phyloP scores from a whole-genome alignment of 1,284 basidiomycete genomes.

The Agroathelia rolfsii region DNA sequence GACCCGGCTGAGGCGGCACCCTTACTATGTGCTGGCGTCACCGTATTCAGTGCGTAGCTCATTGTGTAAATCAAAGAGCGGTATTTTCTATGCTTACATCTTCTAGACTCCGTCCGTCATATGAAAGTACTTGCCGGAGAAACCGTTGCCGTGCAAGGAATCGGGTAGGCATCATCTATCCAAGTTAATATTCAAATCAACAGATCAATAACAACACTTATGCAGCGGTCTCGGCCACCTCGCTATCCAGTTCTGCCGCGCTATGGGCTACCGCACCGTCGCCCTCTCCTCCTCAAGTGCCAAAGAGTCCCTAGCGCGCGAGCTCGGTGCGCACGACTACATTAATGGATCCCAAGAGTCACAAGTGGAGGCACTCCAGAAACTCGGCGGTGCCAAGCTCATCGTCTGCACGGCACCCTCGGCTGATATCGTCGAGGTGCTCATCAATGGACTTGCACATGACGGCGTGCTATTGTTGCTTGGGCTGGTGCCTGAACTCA shows the following conservation, averaged over 20 bases:
- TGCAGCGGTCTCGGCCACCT: constrained; percentile 21
- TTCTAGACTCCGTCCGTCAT: constrained; percentile 12
- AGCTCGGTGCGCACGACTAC: constrained; percentile 18
- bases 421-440: constrained; percentile 16
- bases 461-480: too few relatives aligned
- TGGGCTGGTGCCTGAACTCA: too few relatives aligned
- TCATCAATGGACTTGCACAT: constrained; percentile 12
- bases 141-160: constrained; percentile 21
- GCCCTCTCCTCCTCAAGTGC: constrained; percentile 18
- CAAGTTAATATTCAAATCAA: too few relatives aligned
- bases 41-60: constrained; percentile 16
- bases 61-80: too few relatives aligned
- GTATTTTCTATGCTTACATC: too few relatives aligned
- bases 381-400: constrained; percentile 26
- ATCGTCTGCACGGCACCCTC: constrained; percentile 26
- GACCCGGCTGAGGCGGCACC: constrained; percentile 14
- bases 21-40: constrained; percentile 14
- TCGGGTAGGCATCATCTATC: too few relatives aligned
- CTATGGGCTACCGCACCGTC: constrained; percentile 15
- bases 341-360: constrained; percentile 14
- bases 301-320: constrained; percentile 19
- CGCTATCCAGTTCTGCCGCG: constrained; percentile 13
- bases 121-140: constrained; percentile 15
- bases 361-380: constrained; percentile 21
- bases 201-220: too few relatives aligned